Conservation (phyloP, 2,329 filamentous ascomycete genomes). For the Aaosphaeria arxii region DNA sequence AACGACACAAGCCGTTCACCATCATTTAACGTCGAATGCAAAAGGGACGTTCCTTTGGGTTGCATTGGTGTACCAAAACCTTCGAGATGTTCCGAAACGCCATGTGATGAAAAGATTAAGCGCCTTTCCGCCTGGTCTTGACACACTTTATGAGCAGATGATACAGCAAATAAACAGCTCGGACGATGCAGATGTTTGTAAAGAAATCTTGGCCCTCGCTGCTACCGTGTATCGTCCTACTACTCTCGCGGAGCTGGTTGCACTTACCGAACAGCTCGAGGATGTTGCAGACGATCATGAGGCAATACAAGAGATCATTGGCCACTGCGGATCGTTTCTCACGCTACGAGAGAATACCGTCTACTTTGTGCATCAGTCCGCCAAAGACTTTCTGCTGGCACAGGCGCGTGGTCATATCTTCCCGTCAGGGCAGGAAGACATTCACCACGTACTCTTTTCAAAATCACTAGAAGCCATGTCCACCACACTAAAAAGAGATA, state of each 20-base stretch:
- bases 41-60: not conserved
- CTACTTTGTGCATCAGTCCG: not conserved
- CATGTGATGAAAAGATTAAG: constrained; percentile 10
- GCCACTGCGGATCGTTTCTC: constrained; percentile 1
- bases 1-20: not conserved
- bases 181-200: constrained; percentile 23
- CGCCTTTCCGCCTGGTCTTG: constrained; percentile 34
- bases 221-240: constrained; percentile 37
- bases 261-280: constrained; percentile 8
- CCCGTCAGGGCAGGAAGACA: constrained; percentile 7
- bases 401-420: no score
- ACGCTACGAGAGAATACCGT: not conserved
- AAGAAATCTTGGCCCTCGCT: constrained; percentile 31
- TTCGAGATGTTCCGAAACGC: constrained; percentile 11
- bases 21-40: not conserved
- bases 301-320: not conserved
- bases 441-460: constrained; percentile 14
- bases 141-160: constrained; percentile 40
- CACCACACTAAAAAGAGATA: constrained; percentile 16
- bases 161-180: constrained; percentile 27
- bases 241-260: constrained; percentile 29
- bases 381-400: not conserved
- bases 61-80: constrained; percentile 27
- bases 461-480: constrained; percentile 16
- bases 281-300: no score